phyloP scores from a whole-genome alignment of 2,329 filamentous ascomycete species.

The Xylariomycetidae sp. region DNA sequence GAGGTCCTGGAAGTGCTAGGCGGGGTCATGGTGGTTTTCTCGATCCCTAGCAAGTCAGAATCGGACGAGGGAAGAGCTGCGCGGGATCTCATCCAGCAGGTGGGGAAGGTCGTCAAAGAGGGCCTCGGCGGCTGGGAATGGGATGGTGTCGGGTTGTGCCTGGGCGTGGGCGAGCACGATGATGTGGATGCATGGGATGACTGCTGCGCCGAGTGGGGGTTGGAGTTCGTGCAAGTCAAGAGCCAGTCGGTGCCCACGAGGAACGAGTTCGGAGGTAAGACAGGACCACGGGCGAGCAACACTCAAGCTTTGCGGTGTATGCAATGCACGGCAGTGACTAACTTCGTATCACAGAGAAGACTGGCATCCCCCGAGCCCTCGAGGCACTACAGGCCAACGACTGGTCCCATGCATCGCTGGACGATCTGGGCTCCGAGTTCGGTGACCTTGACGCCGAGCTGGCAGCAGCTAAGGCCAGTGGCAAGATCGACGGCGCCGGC shows the following conservation, averaged over 20 bases:
- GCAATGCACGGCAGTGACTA: neutral
- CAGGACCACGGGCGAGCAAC: neutral
- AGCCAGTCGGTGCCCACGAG: slow-evolving; percentile 32
- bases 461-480: slow-evolving; percentile 18
- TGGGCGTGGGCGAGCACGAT: slow-evolving; percentile 46
- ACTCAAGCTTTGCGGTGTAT: neutral
- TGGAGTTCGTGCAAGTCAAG: slow-evolving; percentile 59
- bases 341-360: slow-evolving; percentile 42
- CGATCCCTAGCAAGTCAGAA: slow-evolving; percentile 28
- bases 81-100: slow-evolving; percentile 43
- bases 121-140: slow-evolving; percentile 58
- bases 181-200: slow-evolving; percentile 59
- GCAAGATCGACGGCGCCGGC: slow-evolving; percentile 10
- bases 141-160: slow-evolving; percentile 59
- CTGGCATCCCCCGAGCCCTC: slow-evolving; percentile 51
- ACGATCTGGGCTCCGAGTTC: slow-evolving; percentile 29
- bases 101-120: slow-evolving; percentile 51
- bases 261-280: slow-evolving; percentile 58
- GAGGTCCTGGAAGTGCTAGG: slow-evolving; percentile 61
- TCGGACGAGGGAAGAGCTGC: slow-evolving; percentile 20
- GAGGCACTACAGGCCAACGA: slow-evolving; percentile 64
- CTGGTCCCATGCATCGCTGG: slow-evolving; percentile 43
- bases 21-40: slow-evolving; percentile 52
- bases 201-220: slow-evolving; percentile 47
- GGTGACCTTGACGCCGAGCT: slow-evolving; percentile 28